Evolutionary conservation across 2,329 filamentous ascomycete species (phyloP), one percentile per base, ranked within the genome.

Genomic region (Zasmidium angulare): DNA sequence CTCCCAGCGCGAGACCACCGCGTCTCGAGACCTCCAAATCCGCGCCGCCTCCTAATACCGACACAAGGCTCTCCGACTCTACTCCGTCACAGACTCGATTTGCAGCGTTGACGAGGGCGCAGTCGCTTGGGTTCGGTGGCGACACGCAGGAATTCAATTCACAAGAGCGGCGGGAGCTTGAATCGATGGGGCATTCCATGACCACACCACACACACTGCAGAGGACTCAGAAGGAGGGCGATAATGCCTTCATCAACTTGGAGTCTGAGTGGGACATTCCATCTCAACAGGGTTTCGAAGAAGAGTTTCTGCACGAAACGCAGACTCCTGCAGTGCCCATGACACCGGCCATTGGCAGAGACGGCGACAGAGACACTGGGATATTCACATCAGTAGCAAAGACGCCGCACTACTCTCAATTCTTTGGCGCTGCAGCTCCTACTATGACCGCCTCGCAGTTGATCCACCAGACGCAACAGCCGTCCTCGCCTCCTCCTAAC

Each of bases 71-170:
- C n/a, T 36, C 29, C 7, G 48, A 63, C 2, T 26, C 47, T 0
- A 58, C 56, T 14, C 58, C 60, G n/a, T 65, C 64, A 24, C 67
- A 66, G 50, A 50, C 62, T 12, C 56, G 57, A n/a, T 60, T 58
- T 23, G 55, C 52, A n/a, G 26, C 23, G 7, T n/a, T 55, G 29
- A 55, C 46, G n/a, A 51, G 26, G 50, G 63, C 55, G n/a, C 68
- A 65, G 40, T 43, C 36, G 3, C n/a, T 9, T 17, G 6, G 4
- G 4, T 43, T 17, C n/a, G 36, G 36, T 19, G 36, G 36, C 3
- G 79, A 81, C 61, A 81, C 79, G 1, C 79, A 81, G 68, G 73
- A 75, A 22, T 72, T 73, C 65, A 77, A 78, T 55, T 78, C 77
- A 55, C 79, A 81, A 63, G 75, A 43, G 11, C n/a, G 3, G 12